phyloP scores from a whole-genome alignment of 2,329 filamentous ascomycete species.

The Clarireedia hainanense region DNA sequence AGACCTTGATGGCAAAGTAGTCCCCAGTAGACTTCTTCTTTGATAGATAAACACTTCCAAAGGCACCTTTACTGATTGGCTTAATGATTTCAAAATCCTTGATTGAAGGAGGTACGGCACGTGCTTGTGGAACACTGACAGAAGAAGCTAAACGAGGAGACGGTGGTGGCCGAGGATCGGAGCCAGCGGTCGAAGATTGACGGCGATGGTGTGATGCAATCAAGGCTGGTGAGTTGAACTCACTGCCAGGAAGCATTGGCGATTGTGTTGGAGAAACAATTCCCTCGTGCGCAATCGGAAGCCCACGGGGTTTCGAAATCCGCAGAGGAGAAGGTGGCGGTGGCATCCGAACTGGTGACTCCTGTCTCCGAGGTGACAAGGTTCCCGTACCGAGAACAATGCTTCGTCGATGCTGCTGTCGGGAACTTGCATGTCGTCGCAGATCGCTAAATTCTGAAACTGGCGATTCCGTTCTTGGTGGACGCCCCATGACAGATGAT shows the following conservation, averaged over 20 bases:
- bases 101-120: conserved; percentile 88
- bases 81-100: conserved; percentile 99
- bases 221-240: conserved; percentile 69
- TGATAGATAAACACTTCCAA: conserved; percentile 93
- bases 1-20: conserved; percentile 96
- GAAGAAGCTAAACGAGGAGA: conserved; percentile 78
- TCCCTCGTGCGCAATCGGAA: conserved; percentile 52
- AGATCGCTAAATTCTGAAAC: conserved; percentile 77
- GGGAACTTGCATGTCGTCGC: conserved; percentile 66
- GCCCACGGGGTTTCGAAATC: conserved; percentile 69
- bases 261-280: conserved; percentile 82
- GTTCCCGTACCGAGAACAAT: conserved; percentile 67
- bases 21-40: conserved; percentile 99
- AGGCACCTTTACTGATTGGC: conserved; percentile 96
- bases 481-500: conserved; percentile 63
- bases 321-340: conserved; percentile 80
- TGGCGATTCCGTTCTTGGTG: conserved; percentile 76
- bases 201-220: conserved; percentile 67
- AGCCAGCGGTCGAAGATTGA: conserved; percentile 85
- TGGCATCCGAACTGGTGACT: conserved; percentile 71
- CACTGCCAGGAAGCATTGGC: conserved; percentile 74
- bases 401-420: conserved; percentile 80
- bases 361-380: conserved; percentile 74
- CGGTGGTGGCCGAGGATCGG: conserved; percentile 57
- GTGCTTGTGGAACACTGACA: conserved; percentile 70